phyloP scores from a whole-genome alignment of 306 rosid genomes.

The Medicago truncatula region DNA sequence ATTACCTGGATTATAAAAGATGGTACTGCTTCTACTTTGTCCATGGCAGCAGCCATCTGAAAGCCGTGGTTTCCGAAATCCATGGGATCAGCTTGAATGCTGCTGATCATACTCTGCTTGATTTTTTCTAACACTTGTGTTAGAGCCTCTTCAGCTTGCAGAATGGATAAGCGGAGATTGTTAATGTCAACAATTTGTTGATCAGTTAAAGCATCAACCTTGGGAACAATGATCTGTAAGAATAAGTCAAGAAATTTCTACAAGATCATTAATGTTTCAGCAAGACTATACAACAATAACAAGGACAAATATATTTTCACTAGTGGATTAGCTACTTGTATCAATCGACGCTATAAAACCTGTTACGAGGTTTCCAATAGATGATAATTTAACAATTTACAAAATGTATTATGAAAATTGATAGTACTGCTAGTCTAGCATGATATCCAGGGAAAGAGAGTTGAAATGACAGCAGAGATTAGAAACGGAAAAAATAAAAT shows the following conservation, averaged over 20 bases:
- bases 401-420: too few species aligned
- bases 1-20: slow-evolving; percentile 75
- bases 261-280: too few species aligned
- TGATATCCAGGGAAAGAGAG: too few species aligned
- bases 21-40: slow-evolving; percentile 70
- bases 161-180: slow-evolving; percentile 62
- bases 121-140: slow-evolving; percentile 80
- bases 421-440: too few species aligned
- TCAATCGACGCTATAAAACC: too few species aligned
- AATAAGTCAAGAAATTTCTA: neutral
- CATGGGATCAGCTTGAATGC: slow-evolving; percentile 55
- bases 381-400: too few species aligned
- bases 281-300: too few species aligned
- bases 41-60: slow-evolving; percentile 63
- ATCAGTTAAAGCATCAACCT: slow-evolving; percentile 66
- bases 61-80: slow-evolving; percentile 46
- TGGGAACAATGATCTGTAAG: slow-evolving; percentile 62
- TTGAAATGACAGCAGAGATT: neutral
- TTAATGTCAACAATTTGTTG: slow-evolving; percentile 48
- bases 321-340: too few species aligned
- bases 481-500: neutral
- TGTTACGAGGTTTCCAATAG: too few species aligned
- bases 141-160: slow-evolving; percentile 85
- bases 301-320: too few species aligned
- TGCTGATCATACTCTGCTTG: slow-evolving; percentile 60